Conservation (phyloP, 441 rosid species). For the Dalechampia spathulata region DNA sequence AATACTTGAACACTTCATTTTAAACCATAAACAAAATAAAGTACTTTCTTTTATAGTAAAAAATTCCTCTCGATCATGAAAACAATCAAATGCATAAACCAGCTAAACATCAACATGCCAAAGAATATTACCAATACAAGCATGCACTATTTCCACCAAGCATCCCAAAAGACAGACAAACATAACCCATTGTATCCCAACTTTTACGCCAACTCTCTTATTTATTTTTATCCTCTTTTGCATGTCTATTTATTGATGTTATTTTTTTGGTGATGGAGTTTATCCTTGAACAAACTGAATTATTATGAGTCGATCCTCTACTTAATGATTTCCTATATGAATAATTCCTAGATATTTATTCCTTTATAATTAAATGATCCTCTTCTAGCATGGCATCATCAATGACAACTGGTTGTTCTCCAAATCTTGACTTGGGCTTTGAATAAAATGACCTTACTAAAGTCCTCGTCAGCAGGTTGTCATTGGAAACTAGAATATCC, state of each 20-base stretch:
- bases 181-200: too few relatives aligned
- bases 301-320: slow-evolving; percentile 44
- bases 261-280: slow-evolving; percentile 30
- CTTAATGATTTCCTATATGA: slow-evolving; percentile 28
- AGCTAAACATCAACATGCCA: slow-evolving; percentile 57
- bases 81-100: slow-evolving; percentile 66
- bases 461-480: slow-evolving; percentile 37
- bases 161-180: too few relatives aligned
- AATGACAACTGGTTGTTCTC: slow-evolving; percentile 35
- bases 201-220: too few relatives aligned
- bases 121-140: slow-evolving; percentile 68
- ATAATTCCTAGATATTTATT: slow-evolving; percentile 29
- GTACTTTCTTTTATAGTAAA: slow-evolving; percentile 59
- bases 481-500: slow-evolving; percentile 32
- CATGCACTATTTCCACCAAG: slow-evolving; percentile 78
- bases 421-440: slow-evolving; percentile 80
- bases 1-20: slow-evolving; percentile 78
- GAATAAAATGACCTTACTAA: slow-evolving; percentile 48
- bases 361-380: slow-evolving; percentile 20
- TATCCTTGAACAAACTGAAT: slow-evolving; percentile 23
- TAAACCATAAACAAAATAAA: slow-evolving; percentile 85
- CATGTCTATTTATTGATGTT: too few relatives aligned
- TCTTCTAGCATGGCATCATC: slow-evolving; percentile 37
- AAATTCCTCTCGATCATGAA: slow-evolving; percentile 73
- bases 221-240: too few relatives aligned